phyloP scores from a whole-genome alignment of 805 yeast species.

The Candida schatavii region DNA sequence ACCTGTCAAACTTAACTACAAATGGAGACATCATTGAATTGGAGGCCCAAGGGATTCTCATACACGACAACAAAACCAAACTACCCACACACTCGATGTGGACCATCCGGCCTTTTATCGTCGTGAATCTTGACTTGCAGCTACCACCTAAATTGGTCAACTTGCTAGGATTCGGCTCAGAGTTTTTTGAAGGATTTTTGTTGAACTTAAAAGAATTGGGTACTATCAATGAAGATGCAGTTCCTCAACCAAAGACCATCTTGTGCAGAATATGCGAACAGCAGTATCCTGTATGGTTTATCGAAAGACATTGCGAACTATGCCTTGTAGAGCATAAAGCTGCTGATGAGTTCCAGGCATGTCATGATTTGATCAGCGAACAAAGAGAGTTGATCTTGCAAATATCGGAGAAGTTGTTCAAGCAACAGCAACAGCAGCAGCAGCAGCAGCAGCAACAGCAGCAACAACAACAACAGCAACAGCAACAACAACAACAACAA shows the following conservation, averaged over 20 bases:
- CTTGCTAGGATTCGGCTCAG: constrained; percentile 85
- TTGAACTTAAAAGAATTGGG: constrained; percentile 61
- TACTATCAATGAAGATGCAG: constrained; percentile 55
- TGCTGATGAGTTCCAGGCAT: constrained; percentile 68
- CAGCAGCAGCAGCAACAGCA: constrained; percentile 12
- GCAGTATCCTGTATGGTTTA: constrained; percentile 93
- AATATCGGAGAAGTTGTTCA: constrained; percentile 40
- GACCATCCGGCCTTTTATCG: constrained; percentile 78
- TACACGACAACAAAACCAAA: constrained; percentile 56
- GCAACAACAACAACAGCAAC: constrained; percentile 17
- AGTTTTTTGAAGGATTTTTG: constrained; percentile 74
- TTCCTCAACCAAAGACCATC: constrained; percentile 79
- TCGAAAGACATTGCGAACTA: constrained; percentile 84
- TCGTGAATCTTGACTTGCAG: constrained; percentile 60
- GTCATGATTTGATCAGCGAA: constrained; percentile 75
- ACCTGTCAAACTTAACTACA: constrained; percentile 40
- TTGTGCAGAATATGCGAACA: constrained; percentile 92
- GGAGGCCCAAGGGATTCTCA: constrained; percentile 91
- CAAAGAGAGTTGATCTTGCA: constrained; percentile 53
- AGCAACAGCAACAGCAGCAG: constrained; percentile 12
- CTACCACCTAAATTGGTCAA: constrained; percentile 70
- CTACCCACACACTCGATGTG: constrained; percentile 85
- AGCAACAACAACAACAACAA: constrained; percentile 23
- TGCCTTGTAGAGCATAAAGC: constrained; percentile 84
- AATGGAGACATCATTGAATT: constrained; percentile 66